These are phyloP conservation scores for Flaveria sonorensis DNA, from an alignment of 129 eudicot genomes.

Conservation along the genomic window DNA sequence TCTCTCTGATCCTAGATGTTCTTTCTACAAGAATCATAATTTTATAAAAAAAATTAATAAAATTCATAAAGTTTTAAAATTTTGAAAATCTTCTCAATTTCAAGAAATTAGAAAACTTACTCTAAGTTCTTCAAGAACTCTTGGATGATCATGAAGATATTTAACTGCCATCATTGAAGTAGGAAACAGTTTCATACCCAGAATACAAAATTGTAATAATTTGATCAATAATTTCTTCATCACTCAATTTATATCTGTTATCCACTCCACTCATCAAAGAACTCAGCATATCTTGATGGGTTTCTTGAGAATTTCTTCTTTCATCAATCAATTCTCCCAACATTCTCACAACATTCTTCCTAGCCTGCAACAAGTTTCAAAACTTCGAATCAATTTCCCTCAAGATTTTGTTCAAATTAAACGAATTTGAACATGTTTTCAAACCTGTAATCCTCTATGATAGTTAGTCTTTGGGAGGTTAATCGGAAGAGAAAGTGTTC, in stretches of 20 bases:
- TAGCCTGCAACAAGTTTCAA: constrained; percentile 57
- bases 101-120: constrained; percentile 50
- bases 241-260: constrained; percentile 67
- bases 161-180: constrained; percentile 99
- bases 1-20: constrained; percentile 91
- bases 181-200: constrained; percentile 95
- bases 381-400: neutral
- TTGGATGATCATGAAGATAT: constrained; percentile 96
- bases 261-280: constrained; percentile 64
- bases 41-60: too few species aligned
- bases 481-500: constrained; percentile 93
- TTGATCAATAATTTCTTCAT: constrained; percentile 93
- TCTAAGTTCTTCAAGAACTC: constrained; percentile 86
- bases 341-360: constrained; percentile 71
- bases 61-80: too few species aligned
- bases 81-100: constrained; percentile 30
- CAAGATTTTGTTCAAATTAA: neutral
- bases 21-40: constrained; percentile 54
- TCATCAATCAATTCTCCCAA: constrained; percentile 61
- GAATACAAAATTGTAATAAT: constrained; percentile 91
- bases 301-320: constrained; percentile 61
- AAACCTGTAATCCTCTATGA: constrained; percentile 79
- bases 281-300: constrained; percentile 71
- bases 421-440: neutral
- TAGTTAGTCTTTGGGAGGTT: constrained; percentile 85